Conservation (phyloP, 2,329 filamentous ascomycete genomes). For the Penicillium sp. region DNA sequence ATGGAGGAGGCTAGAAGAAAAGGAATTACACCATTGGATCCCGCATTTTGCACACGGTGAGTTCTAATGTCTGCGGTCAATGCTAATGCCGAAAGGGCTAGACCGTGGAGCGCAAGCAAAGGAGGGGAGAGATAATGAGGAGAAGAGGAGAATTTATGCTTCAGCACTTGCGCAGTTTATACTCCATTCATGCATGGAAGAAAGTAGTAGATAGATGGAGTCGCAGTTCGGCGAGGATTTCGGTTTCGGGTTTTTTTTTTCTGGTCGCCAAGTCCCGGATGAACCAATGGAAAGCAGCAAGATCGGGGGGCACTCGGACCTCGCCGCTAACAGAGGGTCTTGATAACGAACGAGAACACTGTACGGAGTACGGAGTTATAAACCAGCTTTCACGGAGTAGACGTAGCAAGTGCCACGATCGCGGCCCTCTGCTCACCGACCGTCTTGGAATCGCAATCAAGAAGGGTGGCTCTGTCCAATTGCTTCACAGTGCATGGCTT, state of each 20-base stretch:
- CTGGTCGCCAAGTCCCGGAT: slow-evolving; percentile 1
- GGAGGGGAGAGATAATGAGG: neutral
- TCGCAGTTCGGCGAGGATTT: neutral
- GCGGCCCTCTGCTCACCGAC: slow-evolving; percentile 2
- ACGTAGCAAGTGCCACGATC: neutral
- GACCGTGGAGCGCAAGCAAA: neutral
- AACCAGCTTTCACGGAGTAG: neutral
- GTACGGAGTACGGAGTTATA: no score
- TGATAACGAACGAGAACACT: neutral
- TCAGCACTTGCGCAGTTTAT: slow-evolving; percentile 13
- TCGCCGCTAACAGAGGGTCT: slow-evolving; percentile 5
- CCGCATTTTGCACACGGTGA: neutral
- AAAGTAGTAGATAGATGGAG: no score
- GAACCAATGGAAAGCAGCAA: neutral
- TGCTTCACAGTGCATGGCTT: neutral
- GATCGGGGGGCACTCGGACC: slow-evolving; percentile 14
- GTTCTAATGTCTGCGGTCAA: slow-evolving; percentile 1
- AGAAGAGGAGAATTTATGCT: slow-evolving; percentile 3
- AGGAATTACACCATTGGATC: neutral
- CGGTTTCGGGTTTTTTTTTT: neutral
- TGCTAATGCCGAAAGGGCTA: slow-evolving; percentile 1
- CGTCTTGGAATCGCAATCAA: neutral
- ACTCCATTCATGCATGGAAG: slow-evolving; percentile 3
- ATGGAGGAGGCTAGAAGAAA: neutral
- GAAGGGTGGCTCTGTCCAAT: neutral